phyloP scores from a whole-genome alignment of 106 monocot species.

The Triglochin maritima region DNA sequence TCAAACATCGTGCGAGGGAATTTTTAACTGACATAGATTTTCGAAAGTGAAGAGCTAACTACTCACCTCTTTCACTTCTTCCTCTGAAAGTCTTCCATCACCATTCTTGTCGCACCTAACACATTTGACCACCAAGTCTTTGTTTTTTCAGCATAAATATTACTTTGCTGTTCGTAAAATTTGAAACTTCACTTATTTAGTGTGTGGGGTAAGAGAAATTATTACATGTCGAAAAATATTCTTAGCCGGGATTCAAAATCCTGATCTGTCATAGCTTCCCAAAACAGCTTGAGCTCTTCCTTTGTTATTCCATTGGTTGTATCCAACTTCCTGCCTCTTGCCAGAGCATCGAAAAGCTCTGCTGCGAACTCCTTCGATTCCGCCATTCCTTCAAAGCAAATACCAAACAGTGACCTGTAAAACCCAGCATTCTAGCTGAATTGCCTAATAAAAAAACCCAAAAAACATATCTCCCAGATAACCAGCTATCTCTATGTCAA shows the following conservation, averaged over 20 bases:
- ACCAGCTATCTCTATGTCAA: background rate
- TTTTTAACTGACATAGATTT: background rate
- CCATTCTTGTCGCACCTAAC: slow-evolving; percentile 97
- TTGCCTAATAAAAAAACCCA: background rate
- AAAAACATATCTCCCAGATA: background rate
- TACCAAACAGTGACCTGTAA: slow-evolving; percentile 1
- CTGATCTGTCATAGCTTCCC: slow-evolving; percentile 93
- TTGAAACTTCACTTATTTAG: background rate
- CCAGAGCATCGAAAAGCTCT: slow-evolving; percentile 63
- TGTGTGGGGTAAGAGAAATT: background rate
- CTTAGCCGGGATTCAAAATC: slow-evolving; percentile 78
- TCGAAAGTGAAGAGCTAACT: background rate
- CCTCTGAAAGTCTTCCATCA: slow-evolving; percentile 82
- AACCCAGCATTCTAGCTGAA: background rate
- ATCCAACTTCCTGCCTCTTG: slow-evolving; percentile 46
- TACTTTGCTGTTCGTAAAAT: background rate
- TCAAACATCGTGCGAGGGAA: background rate
- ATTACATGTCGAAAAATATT: slow-evolving; percentile 98
- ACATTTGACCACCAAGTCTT: background rate
- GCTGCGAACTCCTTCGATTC: slow-evolving; percentile 81
- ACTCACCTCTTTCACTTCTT: slow-evolving; percentile 92
- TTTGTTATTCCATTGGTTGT: slow-evolving; percentile 37
- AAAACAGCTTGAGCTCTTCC: slow-evolving; percentile 62
- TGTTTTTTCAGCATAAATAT: background rate
- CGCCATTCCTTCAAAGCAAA: slow-evolving; percentile 54